Evolutionary conservation across 2,329 filamentous ascomycete genomes (phyloP), one percentile per base, ranked within the genome.

Genomic region (Furcasterigmium sp.): DNA sequence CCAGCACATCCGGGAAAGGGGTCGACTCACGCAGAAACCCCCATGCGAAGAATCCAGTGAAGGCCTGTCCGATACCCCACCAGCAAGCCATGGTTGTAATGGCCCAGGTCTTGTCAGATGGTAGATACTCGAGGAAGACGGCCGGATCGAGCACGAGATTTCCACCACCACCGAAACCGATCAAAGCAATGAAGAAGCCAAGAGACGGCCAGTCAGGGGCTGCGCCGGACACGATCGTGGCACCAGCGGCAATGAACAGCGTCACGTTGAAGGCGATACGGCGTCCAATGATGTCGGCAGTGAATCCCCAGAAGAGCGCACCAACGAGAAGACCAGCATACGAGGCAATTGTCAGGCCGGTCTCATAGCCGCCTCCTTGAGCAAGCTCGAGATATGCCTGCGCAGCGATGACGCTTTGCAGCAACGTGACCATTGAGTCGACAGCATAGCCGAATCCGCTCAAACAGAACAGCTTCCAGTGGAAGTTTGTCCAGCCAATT

Each of bases 261-360:
- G 77, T 78, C 9, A 75, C 59, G 51, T 85, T 84, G 64, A 85
- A 85, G 3, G 82, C 82, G 50, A 76, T 77, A 45, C 75, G 73
- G 18, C 82, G 69, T 2, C 80, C 82, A 45, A 85, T 78, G 19
- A 84, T 72, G 51, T 85, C 82, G 6, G 79, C 80, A 2, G 69
- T 72, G 14, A 83, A 57, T 2, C 81, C 80, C 80, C 82, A 85
- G 59, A 84, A 84, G 13, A 83, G 57, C 4, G 77, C 77, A 2
- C 78, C 73, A 1, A 67, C 49, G 42, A 68, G 63, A 61, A 68
- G 70, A 8, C 70, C 70, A 1, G 46, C 46, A 39, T 55, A 53
- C 80, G 82, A 70, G 5, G 80, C 73, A 37, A 84, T 73, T 1
- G 73, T 82, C 42, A 82, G 60, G 8, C 70, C 79, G 46, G 68